Base-by-base conservation (phyloP, 2,329 filamentous ascomycete genomes). In the Fusarium devonianum region DNA sequence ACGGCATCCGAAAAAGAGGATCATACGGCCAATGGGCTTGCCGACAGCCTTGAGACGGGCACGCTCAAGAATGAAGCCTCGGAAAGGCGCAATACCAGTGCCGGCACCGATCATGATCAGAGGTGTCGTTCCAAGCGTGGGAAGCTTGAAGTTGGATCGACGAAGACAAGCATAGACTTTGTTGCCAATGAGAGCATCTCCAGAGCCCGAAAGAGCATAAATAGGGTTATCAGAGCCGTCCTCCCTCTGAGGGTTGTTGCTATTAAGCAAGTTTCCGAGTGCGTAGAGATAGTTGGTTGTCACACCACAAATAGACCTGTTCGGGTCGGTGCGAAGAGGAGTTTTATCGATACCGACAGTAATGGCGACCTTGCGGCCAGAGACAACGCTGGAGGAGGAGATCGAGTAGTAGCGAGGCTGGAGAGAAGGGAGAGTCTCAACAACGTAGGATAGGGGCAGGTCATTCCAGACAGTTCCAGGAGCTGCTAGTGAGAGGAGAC, bases 1-100 rank as follows among this genome's bases (percentile, higher is more conserved):
- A 14, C 80, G 78, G 64, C 83, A 87, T n/a, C 85, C 85, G 48
- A 82, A 76, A 69, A 86, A 86, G 1, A 88, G 34, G 4, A 69
- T 21, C 47, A 64, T 67, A 1, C 41, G 50, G 0, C 64, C 63
- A 5, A 66, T 47, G 2, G 45, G 42, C 38, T 62, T 55, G 9
- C 60, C 61, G 10, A 63, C 45, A 3, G 57, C 49, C n/a, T 48
- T 49, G 10, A 59, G 49, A 8, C 57, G 51, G 18, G 48, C 60
- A 2, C 65, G 55, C 33, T 68, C 66, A 1, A 58, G 53, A 7
- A 66, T 50, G 14, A 69, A 69, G 2, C 58, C 66, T 2, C 67
- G 56, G 41, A 69, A 69, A 0, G 77, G 77, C 1, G 78, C 78
- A 12, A 81, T 64, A 4, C 79, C 78, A 0, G 78, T 81, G 1